phyloP scores from a whole-genome alignment of 768 basidiomycete species.

The Agaricus subrufescens region DNA sequence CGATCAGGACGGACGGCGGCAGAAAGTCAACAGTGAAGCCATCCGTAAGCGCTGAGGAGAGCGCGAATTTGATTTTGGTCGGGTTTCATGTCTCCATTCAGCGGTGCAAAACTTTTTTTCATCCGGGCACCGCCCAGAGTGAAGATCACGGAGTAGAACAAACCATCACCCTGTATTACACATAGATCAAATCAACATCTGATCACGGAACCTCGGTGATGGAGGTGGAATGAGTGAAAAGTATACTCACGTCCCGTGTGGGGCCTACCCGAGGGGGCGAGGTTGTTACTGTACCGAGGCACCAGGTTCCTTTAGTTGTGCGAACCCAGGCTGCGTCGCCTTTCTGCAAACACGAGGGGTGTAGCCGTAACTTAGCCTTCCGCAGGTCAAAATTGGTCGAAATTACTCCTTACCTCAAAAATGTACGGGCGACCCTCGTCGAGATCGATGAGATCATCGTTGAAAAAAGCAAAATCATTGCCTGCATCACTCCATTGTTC shows the following conservation, averaged over 20 bases:
- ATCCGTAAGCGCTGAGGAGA: slow-evolving; percentile 46
- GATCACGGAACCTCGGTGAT: not conserved
- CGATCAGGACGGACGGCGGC: not conserved
- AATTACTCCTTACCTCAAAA: slow-evolving; percentile 9
- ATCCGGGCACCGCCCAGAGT: slow-evolving; percentile 20
- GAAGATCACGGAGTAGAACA: slow-evolving; percentile 53
- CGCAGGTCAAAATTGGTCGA: not conserved
- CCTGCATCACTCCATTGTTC: slow-evolving; percentile 31
- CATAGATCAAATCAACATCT: slow-evolving; percentile 11
- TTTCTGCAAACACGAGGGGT: slow-evolving; percentile 23
- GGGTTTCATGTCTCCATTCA: slow-evolving; percentile 66
- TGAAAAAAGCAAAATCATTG: slow-evolving; percentile 25
- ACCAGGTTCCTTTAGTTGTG: slow-evolving; percentile 47
- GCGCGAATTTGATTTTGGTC: slow-evolving; percentile 40
- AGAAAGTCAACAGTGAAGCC: slow-evolving; percentile 24
- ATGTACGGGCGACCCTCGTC: slow-evolving; percentile 7
- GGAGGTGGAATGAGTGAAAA: not conserved
- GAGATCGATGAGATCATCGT: slow-evolving; percentile 27
- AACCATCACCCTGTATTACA: slow-evolving; percentile 35
- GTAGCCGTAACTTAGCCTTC: slow-evolving; percentile 3
- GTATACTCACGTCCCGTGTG: slow-evolving; percentile 39
- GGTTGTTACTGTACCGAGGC: slow-evolving; percentile 42
- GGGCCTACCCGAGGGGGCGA: slow-evolving; percentile 37
- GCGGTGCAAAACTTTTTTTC: slow-evolving; percentile 56
- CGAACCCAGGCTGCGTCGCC: slow-evolving; percentile 51